Evolutionary conservation across 305 asterid genomes (phyloP).

Genomic region (Ruellia speciosa): DNA sequence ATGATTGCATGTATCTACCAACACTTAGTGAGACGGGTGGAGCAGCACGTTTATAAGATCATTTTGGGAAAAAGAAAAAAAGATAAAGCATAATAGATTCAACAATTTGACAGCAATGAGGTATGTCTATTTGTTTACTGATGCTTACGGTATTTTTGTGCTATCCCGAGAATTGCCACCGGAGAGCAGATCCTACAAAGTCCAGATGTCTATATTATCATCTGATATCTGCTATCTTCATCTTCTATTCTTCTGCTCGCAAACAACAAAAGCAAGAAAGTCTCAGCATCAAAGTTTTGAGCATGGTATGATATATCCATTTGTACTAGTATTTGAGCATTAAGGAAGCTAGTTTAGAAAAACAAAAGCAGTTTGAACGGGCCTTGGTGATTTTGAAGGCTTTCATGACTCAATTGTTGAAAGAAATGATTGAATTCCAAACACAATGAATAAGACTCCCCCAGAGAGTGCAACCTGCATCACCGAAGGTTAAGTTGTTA

Average conservation of each 20-base stretch:
- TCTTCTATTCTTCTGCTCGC: slow-evolving; percentile 17
- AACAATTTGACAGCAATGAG: no score
- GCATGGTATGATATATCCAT: neutral
- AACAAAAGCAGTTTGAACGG: slow-evolving; percentile 14
- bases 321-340: no score
- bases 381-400: slow-evolving; percentile 20
- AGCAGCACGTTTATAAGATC: no score
- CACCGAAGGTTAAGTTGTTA: slow-evolving; percentile 16
- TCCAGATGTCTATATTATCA: slow-evolving; percentile 5
- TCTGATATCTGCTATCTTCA: slow-evolving; percentile 19
- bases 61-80: no score
- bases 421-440: slow-evolving; percentile 89
- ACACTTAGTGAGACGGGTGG: no score
- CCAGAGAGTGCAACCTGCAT: slow-evolving; percentile 79
- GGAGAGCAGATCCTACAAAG: slow-evolving; percentile 9
- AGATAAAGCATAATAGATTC: no score
- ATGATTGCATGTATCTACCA: no score
- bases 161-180: no score
- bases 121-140: no score
- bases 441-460: slow-evolving; percentile 81
- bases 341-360: neutral
- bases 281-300: neutral
- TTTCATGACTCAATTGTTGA: slow-evolving; percentile 48
- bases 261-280: slow-evolving; percentile 17
- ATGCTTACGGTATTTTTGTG: no score